Percentiles rank a stretch among this genome's conserved stretches.
Evolutionary conservation across 805 yeast genomes (phyloP).

Genomic region (Hanseniaspora jakobsenii): DNA sequence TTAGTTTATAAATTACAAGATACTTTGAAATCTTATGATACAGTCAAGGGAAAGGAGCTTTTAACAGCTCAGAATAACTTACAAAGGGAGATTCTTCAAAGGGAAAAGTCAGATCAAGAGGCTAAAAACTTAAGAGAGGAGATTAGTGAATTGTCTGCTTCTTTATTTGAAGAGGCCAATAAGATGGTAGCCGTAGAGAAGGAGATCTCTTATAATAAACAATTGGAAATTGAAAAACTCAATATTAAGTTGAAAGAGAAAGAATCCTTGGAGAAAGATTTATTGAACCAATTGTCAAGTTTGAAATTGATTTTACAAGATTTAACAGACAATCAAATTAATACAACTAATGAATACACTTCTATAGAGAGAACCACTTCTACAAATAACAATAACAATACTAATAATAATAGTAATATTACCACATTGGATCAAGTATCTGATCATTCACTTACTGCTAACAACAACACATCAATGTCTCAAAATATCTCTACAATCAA

Average conservation of each 20-base stretch:
- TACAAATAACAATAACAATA: constrained; percentile 7
- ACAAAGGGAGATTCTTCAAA: constrained; percentile 17
- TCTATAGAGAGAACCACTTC: too few species aligned
- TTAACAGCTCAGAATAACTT: background rate
- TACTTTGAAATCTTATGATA: background rate
- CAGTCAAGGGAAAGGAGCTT: background rate
- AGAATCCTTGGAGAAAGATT: constrained; percentile 50
- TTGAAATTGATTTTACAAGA: constrained; percentile 46
- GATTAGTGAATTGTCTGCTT: constrained; percentile 66
- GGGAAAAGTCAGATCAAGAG: constrained; percentile 45
- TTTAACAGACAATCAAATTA: constrained; percentile 16
- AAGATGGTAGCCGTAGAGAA: constrained; percentile 73
- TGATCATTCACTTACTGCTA: too few species aligned
- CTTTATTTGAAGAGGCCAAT: constrained; percentile 74
- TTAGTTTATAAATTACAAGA: constrained; percentile 5
- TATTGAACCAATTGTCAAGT: constrained; percentile 56
- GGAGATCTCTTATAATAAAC: constrained; percentile 47
- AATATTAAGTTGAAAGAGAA: constrained; percentile 50
- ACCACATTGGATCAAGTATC: background rate
- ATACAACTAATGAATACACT: constrained; percentile 20
- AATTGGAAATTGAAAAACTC: constrained; percentile 47
- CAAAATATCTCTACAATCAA: too few species aligned
- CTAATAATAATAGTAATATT: too few species aligned
- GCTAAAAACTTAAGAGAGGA: constrained; percentile 53
- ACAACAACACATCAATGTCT: too few species aligned